These are phyloP conservation scores for Pulveroboletus sp. DNA, from an alignment of 768 basidiomycete genomes.

Conservation along the genomic window DNA sequence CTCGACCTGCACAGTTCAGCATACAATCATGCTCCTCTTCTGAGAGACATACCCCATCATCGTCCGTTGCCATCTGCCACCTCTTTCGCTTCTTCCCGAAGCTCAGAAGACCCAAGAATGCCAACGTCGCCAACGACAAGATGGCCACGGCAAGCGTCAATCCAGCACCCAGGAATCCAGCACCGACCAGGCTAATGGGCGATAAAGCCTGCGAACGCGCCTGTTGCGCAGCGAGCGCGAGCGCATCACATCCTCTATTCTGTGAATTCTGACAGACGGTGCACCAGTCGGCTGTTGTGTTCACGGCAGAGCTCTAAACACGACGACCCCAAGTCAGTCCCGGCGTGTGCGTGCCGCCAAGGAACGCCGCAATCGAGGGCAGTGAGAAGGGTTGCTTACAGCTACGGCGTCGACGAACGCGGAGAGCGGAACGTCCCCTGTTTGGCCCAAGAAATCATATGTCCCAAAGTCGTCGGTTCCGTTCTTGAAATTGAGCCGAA, in stretches of 20 bases:
- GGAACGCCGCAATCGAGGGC: neutral
- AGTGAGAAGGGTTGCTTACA: slow-evolving; percentile 19
- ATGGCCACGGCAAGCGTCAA: slow-evolving; percentile 42
- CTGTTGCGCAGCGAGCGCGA: slow-evolving; percentile 32
- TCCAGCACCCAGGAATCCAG: slow-evolving; percentile 66
- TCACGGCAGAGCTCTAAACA: slow-evolving; percentile 44
- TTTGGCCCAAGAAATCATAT: slow-evolving; percentile 42
- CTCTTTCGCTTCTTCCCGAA: slow-evolving; percentile 18
- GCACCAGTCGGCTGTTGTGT: slow-evolving; percentile 57
- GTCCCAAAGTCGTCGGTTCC: slow-evolving; percentile 48
- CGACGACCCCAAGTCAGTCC: neutral
- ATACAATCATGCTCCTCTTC: neutral
- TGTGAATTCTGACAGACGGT: slow-evolving; percentile 50
- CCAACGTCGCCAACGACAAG: slow-evolving; percentile 35
- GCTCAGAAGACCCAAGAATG: slow-evolving; percentile 37
- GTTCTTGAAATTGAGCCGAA: slow-evolving; percentile 70
- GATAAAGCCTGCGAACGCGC: slow-evolving; percentile 30
- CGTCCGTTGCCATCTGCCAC: neutral
- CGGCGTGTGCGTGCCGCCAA: neutral
- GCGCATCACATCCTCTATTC: slow-evolving; percentile 52
- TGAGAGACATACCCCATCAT: slow-evolving; percentile 18
- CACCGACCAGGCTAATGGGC: slow-evolving; percentile 49
- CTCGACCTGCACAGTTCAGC: slow-evolving; percentile 18
- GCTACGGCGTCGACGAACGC: slow-evolving; percentile 42
- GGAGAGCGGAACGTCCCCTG: slow-evolving; percentile 51